A percentile compares a stretch with the other conserved stretches of the same genome.
phyloP scores from a whole-genome alignment of 495 filamentous ascomycete genomes.

The Aspergillus biplanus region DNA sequence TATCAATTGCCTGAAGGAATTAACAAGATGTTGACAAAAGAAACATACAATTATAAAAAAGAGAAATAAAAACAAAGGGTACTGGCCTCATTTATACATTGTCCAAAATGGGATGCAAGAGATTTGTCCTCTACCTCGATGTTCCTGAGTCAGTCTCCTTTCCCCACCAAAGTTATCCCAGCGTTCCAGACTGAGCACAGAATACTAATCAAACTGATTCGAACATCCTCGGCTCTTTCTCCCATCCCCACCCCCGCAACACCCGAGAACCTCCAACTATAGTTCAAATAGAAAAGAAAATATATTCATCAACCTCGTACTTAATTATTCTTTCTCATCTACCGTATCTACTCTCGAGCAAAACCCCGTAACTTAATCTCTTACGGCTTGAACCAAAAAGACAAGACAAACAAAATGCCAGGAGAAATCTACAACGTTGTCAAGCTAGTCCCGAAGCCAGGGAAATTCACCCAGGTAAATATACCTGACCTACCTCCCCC shows the following conservation, averaged over 20 bases:
- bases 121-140: too few relatives aligned
- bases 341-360: background rate
- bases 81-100: too few relatives aligned
- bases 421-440: constrained; percentile 23
- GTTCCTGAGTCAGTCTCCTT: too few relatives aligned
- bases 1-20: too few relatives aligned
- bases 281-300: background rate
- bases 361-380: background rate
- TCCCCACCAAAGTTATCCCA: too few relatives aligned
- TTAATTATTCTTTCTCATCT: background rate
- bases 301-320: background rate
- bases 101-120: too few relatives aligned
- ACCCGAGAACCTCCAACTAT: constrained; percentile 13
- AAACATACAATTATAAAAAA: too few relatives aligned
- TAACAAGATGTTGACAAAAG: too few relatives aligned
- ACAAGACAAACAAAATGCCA: background rate
- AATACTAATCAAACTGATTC: too few relatives aligned
- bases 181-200: too few relatives aligned
- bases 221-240: constrained; percentile 18
- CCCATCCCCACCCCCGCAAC: constrained; percentile 12
- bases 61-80: too few relatives aligned
- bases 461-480: constrained; percentile 21
- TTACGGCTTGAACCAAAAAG: background rate
- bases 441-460: constrained; percentile 24
- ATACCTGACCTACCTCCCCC: background rate